Evolutionary conservation across 2,329 filamentous ascomycete genomes (phyloP), one percentile per base, ranked within the genome.

Genomic region (Emmonsiellopsis sp.): DNA sequence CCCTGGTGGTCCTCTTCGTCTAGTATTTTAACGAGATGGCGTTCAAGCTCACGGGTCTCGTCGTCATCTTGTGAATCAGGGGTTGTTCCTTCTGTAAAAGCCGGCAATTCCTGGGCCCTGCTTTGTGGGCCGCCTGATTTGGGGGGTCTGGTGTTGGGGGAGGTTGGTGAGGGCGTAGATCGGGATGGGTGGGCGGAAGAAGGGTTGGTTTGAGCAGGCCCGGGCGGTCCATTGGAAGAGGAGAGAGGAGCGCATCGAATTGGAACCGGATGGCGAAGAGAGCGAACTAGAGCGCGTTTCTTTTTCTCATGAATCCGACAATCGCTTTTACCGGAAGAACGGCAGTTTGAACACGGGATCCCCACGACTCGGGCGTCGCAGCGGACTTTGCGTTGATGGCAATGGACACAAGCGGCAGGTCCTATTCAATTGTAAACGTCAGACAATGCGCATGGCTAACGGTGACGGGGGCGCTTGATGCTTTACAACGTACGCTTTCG

Each of bases 271-370:
- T 75, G 67, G 27, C 72, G 61, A 36, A 69, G 63, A 50, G 66
- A 72, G 44, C 65, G 71, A 43, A 68, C 66, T 36, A 71, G 65
- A 42, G 74, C 65, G 3, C 71, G 73, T 57, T 76, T 75, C 60
- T 73, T 76, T 62, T 77, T 78, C 60, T 78, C 74, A 55, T 77
- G 77, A 32, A 77, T 71, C 34, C 65, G 70, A 53, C 76, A 78
- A 52, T 72, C 71, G 11, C 62, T 47, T 51, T 70, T 70, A 14
- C 70, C 65, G 36, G 74, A 71, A 27, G 68, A 65, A 36, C 66
- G 66, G 54, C 76, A 78, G 56, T 77, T 77, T 51, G 75, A 73
- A 58, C 76, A 78, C 0, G 76, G 76, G 1, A 71, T 58, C 11
- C 76, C 76, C 34, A 73, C 72, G 17, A 67, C 58, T 52, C 75